Conservation (phyloP, 2,329 filamentous ascomycete genomes). For the Neonectria hederae region DNA sequence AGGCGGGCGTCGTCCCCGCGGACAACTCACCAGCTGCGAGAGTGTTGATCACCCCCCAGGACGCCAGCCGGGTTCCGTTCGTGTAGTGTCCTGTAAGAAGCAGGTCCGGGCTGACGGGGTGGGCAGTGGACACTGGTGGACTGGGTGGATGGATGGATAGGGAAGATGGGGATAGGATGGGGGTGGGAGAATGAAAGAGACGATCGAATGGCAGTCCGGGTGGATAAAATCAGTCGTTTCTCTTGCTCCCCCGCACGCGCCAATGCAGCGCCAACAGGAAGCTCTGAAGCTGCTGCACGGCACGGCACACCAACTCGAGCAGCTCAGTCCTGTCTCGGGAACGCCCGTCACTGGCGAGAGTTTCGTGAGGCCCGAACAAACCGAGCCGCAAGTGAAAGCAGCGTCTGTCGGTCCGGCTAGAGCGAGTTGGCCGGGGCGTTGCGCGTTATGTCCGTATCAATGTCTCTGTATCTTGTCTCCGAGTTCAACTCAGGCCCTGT, state of each 20-base stretch:
- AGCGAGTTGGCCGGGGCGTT: not conserved
- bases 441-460: constrained; percentile 5
- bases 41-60: constrained; percentile 9
- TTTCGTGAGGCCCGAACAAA: constrained; percentile 9
- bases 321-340: constrained; percentile 2
- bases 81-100: not conserved
- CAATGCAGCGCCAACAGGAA: constrained; percentile 22
- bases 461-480: not conserved
- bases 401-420: not conserved
- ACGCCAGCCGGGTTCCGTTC: constrained; percentile 2
- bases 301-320: constrained; percentile 13
- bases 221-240: constrained; percentile 24
- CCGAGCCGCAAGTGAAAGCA: not conserved
- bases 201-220: constrained; percentile 15
- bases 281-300: constrained; percentile 7
- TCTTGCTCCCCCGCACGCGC: constrained; percentile 18
- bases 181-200: constrained; percentile 14
- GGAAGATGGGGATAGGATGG: constrained; percentile 9
- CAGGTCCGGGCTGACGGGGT: constrained; percentile 19
- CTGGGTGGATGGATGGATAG: constrained; percentile 1
- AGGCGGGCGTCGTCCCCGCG: constrained; percentile 6
- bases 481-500: not conserved
- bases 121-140: constrained; percentile 15
- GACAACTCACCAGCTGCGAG: constrained; percentile 2
- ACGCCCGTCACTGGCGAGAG: constrained; percentile 8